Base-by-base conservation (phyloP, 2,329 filamentous ascomycete genomes). In the Trichoderma koningii region DNA sequence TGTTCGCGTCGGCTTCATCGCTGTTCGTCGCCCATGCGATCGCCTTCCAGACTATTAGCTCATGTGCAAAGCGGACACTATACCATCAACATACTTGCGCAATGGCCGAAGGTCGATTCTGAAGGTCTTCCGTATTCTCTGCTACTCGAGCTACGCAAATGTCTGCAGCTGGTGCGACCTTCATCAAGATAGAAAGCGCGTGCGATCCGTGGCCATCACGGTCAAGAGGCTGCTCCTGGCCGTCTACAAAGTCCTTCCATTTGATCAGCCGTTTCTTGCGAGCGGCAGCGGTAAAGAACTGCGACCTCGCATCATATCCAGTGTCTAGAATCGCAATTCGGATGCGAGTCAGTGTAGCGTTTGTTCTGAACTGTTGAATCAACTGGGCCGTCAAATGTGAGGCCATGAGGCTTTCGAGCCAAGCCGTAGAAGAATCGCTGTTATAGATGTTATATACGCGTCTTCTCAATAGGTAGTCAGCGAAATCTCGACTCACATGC, bases 281-380 rank as follows among this genome's bases (percentile, higher is more conserved):
- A 28, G 10, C 3, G 48, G 21, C 3, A 15, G 12, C 3, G 3
- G 19, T 19, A 26, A 60, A 60, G 23, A 60, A 60, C 10, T 17
- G 15, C n/a, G 42, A n/a, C 21, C 50, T 17, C 23, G 48, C 23
- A 21, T 60, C 56, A 19, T 38, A 60, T 17, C 56, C 56, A 15
- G 56, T 60, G 26, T 60, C 56, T n/a, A 60, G 17, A 34, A 60
- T 48, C 21, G 56, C 56, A 7, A 60, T 60, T 23, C 53, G 34
- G 34, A 42, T 56, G 17, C 41, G 12, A 2, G 3, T 6, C 28
- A 30, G 7, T 30, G 28, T 7, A 30, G 7, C 6, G 28, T 3
- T 30, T 30, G 28, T 5, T 5, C 4, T 30, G 28, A 7, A 30
- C 7, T 30, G 28, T 10, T 42, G 7, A 3, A 14, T 42, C 14